These are phyloP conservation scores for Trichomonas vaginalis DNA, from an alignment of 208 protist species.

Conservation along the genomic window DNA sequence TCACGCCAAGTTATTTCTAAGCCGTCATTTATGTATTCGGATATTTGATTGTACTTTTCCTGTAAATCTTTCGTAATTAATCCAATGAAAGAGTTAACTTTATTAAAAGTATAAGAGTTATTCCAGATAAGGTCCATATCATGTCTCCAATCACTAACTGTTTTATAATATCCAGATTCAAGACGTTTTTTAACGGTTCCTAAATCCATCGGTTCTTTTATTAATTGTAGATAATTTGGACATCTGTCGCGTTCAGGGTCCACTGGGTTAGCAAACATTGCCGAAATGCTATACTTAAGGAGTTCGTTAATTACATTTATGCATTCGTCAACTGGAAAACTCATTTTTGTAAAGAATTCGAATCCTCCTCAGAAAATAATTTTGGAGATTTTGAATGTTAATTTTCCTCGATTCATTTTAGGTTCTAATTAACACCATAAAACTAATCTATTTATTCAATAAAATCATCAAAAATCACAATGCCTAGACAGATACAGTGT, in stretches of 20 bases:
- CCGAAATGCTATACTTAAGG: background rate
- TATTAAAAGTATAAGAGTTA: background rate
- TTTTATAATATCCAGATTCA: background rate
- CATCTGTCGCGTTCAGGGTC: background rate
- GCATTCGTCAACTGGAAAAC: background rate
- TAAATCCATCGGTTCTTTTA: background rate
- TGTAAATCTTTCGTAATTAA: background rate
- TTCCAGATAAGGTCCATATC: background rate
- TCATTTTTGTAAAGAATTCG: no score
- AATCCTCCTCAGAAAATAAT: no score
- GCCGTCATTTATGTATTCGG: background rate
- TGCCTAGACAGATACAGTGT: background rate
- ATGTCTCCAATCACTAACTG: background rate
- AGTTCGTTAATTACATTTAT: background rate
- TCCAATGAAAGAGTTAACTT: background rate
- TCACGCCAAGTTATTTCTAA: background rate
- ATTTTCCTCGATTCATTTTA: no score
- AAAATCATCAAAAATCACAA: no score
- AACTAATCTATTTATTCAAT: no score
- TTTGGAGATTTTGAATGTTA: no score
- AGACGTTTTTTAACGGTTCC: background rate
- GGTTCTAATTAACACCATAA: no score
- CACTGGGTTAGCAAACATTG: background rate
- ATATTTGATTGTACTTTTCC: background rate
- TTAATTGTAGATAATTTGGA: background rate